These are phyloP conservation scores for Ophioceras dolichostomum DNA, from an alignment of 2,329 filamentous ascomycete species.

Conservation along the genomic window DNA sequence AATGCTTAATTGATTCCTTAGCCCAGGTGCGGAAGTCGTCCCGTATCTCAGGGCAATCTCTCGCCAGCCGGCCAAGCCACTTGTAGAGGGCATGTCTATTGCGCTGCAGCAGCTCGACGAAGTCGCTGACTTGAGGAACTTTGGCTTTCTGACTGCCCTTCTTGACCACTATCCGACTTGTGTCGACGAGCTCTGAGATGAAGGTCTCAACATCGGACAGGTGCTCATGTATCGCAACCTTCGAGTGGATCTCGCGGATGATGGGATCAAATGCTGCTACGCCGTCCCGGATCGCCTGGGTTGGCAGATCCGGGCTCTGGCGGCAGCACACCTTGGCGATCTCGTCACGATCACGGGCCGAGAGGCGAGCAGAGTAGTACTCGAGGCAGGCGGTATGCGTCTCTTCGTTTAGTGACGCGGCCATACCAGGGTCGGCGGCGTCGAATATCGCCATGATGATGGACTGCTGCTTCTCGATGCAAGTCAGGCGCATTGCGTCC, in stretches of 20 bases:
- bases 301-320: constrained; percentile 60
- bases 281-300: constrained; percentile 49
- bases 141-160: constrained; percentile 14
- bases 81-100: constrained; percentile 53
- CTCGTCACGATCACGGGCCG: constrained; percentile 60
- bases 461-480: constrained; percentile 37
- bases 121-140: constrained; percentile 57
- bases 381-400: constrained; percentile 55
- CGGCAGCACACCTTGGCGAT: constrained; percentile 56
- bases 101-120: constrained; percentile 51
- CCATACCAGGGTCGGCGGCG: constrained; percentile 30
- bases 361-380: constrained; percentile 59
- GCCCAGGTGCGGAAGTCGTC: constrained; percentile 49
- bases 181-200: constrained; percentile 57
- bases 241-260: constrained; percentile 58
- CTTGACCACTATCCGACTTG: constrained; percentile 34
- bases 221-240: constrained; percentile 58
- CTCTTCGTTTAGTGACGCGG: constrained; percentile 35
- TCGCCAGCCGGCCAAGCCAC: constrained; percentile 58
- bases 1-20: constrained; percentile 42
- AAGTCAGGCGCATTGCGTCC: constrained; percentile 44
- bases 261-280: constrained; percentile 62
- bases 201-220: constrained; percentile 56
- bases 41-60: constrained; percentile 54
- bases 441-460: constrained; percentile 57